Conservation (phyloP, 768 basidiomycete species). For the Tremella mesenterica region DNA sequence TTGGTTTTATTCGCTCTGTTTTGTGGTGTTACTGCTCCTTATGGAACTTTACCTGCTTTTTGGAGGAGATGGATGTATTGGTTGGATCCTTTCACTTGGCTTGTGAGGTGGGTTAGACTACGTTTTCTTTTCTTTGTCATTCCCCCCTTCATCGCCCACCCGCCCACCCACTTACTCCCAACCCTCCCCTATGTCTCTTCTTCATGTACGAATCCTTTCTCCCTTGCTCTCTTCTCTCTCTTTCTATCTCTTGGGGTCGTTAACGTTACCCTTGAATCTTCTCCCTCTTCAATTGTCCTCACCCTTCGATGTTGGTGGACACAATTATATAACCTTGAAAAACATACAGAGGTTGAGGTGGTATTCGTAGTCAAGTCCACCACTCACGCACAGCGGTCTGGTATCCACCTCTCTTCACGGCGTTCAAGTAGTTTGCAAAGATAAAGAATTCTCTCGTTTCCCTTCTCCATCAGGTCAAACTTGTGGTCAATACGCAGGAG, state of each 20-base stretch:
- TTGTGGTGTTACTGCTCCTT: constrained; percentile 15
- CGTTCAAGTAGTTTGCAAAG: constrained; percentile 51
- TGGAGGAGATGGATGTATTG: constrained; percentile 74
- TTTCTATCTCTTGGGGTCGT: too few relatives aligned
- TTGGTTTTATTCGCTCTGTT: constrained; percentile 12
- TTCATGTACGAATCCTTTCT: too few relatives aligned
- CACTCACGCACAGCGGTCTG: constrained; percentile 47
- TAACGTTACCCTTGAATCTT: too few relatives aligned
- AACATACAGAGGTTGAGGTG: too few relatives aligned
- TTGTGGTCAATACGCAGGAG: constrained; percentile 62
- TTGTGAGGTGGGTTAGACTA: constrained; percentile 17
- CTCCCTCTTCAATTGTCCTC: too few relatives aligned
- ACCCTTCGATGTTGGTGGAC: too few relatives aligned
- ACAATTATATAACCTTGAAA: too few relatives aligned
- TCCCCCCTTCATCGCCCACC: too few relatives aligned
- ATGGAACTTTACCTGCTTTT: constrained; percentile 51
- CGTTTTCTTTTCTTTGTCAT: background rate
- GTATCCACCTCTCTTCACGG: constrained; percentile 70
- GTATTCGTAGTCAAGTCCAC: too few relatives aligned
- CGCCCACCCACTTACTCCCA: too few relatives aligned
- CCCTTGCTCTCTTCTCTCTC: too few relatives aligned
- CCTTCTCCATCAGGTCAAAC: constrained; percentile 65
- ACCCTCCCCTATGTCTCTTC: too few relatives aligned
- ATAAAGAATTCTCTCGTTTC: constrained; percentile 25
- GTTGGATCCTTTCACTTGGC: constrained; percentile 34